phyloP scores from a whole-genome alignment of 176 grass and related monocot genomes.

The Lolium perenne region DNA sequence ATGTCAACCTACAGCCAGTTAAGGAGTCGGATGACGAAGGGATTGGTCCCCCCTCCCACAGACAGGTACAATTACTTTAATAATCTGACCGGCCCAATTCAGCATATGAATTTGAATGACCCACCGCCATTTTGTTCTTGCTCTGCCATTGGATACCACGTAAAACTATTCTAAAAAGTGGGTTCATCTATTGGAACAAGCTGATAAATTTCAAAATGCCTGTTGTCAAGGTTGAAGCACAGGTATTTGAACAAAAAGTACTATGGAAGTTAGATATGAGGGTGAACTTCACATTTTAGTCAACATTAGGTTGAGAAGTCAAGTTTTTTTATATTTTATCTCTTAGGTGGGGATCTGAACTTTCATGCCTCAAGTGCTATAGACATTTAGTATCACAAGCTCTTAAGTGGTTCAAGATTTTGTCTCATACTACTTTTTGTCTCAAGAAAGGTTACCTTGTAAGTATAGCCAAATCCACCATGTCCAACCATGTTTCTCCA shows the following conservation, averaged over 20 bases:
- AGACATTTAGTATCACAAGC: not conserved
- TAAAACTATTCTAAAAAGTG: not conserved
- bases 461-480: slow-evolving; percentile 40
- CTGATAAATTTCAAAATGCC: not conserved
- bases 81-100: not conserved
- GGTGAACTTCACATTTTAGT: not conserved
- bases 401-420: not conserved
- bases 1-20: not conserved
- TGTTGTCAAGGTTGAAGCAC: not conserved
- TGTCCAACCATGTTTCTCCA: slow-evolving; percentile 9
- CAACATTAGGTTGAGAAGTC: not conserved
- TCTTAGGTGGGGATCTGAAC: not conserved
- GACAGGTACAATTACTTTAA: not conserved
- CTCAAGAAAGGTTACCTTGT: slow-evolving; percentile 36
- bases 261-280: not conserved
- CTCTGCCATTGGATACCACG: not conserved
- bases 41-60: too few species aligned
- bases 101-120: not conserved
- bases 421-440: not conserved
- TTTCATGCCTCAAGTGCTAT: not conserved
- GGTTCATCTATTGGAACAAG: not conserved
- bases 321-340: not conserved
- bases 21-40: not conserved
- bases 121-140: not conserved
- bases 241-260: not conserved